Base-by-base conservation (phyloP, 192 early-diverging fungal species). In the Phycomyces nitens region DNA sequence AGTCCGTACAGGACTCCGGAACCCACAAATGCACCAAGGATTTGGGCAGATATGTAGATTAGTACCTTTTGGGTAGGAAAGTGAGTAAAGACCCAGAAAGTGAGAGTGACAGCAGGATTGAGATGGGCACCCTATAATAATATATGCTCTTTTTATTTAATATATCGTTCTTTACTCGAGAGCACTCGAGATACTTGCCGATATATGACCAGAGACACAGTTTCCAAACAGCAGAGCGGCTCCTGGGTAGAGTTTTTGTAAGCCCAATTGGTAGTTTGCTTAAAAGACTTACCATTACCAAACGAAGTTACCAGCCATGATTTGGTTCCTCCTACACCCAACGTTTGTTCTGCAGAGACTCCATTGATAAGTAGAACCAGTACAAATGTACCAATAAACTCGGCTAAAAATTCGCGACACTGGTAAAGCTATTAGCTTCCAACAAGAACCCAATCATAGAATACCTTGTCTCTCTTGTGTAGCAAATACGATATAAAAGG, bases 71-170 rank as follows among this genome's bases (percentile, higher is more conserved):
- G 68, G 77, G 84, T 86, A 18, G 86, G 74, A 64, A 92, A 89
- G 54, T 82, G 80, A 39, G 84, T 81, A 71, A 84, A 86, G 8
- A 83, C 61, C 11, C 83, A 87, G 55, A 85, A 77, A 5, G 86
- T 77, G 34, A 90, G 71, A 7, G 89, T 86, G 52, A 92, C 85
- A 1, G 89, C 89, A 20, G 90, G 90, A 75, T 92, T 92, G 58
- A 92, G 58, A 67, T 92, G 90, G 11, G 80, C 90, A 41, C 90
- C 89, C 81, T 82, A 66, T 11, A 26, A n/a, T n/a, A n/a, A n/a
- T 43, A 43, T 7, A 43, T 15, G 7, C 15, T 43, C 15, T 15
- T 49, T n/a, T n/a, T n/a, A n/a, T n/a, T n/a, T n/a, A n/a, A n/a
- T n/a, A n/a, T n/a, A n/a, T n/a, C n/a, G n/a, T n/a, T n/a, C n/a